Percentiles rank a stretch among this genome's conserved stretches.
These are phyloP conservation scores for Backusella australiensis DNA, from an alignment of 192 early-diverging fungal genomes.

Conservation along the genomic window DNA sequence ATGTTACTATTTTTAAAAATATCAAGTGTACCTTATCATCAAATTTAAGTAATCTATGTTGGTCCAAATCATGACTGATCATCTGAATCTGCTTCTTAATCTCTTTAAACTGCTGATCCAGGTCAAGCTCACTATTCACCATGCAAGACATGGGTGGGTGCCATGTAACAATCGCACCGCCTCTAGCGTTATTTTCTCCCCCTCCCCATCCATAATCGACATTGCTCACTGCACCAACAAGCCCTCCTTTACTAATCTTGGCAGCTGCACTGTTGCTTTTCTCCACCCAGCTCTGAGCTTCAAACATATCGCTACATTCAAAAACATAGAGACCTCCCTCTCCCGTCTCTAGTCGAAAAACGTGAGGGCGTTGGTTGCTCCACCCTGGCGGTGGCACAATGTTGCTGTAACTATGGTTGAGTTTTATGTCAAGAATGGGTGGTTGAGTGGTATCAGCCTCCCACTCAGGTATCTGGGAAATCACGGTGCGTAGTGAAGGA, in stretches of 20 bases:
- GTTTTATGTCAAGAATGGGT: neutral
- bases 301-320: conserved; percentile 10
- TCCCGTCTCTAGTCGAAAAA: neutral
- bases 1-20: neutral
- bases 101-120: neutral
- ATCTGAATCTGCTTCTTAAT: neutral
- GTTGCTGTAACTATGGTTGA: neutral
- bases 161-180: neutral
- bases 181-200: neutral
- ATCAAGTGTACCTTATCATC: neutral
- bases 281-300: conserved; percentile 1
- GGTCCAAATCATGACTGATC: neutral
- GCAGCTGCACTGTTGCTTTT: neutral
- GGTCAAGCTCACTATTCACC: conserved; percentile 2
- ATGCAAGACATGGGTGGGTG: neutral
- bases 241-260: neutral
- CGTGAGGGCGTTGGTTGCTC: conserved; percentile 1
- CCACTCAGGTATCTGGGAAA: neutral
- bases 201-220: conserved; percentile 6
- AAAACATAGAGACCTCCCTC: conserved; percentile 3
- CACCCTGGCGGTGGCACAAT: neutral
- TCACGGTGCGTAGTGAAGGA: neutral
- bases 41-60: neutral
- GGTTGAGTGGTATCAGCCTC: neutral
- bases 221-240: conserved; percentile 5